Evolutionary conservation across 768 basidiomycete genomes (phyloP), one percentile per base, ranked within the genome.

Genomic region (Amyloporia xantha): DNA sequence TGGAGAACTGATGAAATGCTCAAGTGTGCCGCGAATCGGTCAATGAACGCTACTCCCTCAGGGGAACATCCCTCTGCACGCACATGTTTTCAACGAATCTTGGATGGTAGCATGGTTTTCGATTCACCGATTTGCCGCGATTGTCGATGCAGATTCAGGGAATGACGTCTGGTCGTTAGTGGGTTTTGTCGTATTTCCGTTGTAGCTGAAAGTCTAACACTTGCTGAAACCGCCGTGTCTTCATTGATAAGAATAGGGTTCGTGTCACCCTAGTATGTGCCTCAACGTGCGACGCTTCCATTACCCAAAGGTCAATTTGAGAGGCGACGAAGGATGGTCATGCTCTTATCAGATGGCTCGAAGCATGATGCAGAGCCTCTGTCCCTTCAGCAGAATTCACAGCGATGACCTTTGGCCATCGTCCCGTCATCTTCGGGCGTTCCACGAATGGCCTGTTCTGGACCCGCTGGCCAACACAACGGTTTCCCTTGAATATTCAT

Each of bases 161-260:
- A 33, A 45, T 45, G 44, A 45, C 44, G 44, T 45, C 28, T 19
- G 33, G n/a, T 17, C 17, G 17, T 12, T n/a, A 33, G 44, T 45
- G 30, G 36, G 44, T 36, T 17, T 39, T 39, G 9, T n/a, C 12
- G 9, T 21, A 39, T 19, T 21, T 7, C 19, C 7, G 30, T 15
- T 33, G 15, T 33, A 33, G 30, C 9, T 33, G 15, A 7, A 43
- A 28, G 28, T n/a, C 21, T 43, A 4, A 21, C 25, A 43, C 21
- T 26, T 19, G 24, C 23, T 6, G 25, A 25, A 28, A 43, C 3
- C 17, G 15, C 26, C n/a, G 17, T 4, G 23, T 26, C 42, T 41
- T 17, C 9, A 19, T 17, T 45, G 44, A 45, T 45, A 45, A 45
- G 44, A 45, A 45, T 45, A 45, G 44, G 33, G 44, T 45, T 45